Conservation (phyloP, 2,329 filamentous ascomycete genomes). For the Periconia digitata region DNA sequence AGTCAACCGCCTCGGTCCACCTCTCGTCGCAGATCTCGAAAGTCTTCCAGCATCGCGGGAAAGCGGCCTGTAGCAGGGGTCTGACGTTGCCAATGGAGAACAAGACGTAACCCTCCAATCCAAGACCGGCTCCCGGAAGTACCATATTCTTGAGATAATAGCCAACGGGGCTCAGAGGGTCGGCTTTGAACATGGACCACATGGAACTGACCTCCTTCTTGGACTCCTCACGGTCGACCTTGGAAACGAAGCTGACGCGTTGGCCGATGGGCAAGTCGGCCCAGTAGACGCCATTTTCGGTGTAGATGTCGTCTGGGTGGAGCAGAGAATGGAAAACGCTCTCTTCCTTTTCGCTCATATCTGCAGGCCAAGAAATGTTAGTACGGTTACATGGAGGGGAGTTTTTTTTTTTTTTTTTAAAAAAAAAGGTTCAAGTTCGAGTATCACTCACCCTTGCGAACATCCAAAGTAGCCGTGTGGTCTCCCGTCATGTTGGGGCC, state of each 20-base stretch:
- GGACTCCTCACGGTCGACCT: conserved; percentile 71
- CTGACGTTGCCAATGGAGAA: conserved; percentile 95
- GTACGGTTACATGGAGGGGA: not conserved
- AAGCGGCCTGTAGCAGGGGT: conserved; percentile 75
- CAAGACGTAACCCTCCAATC: conserved; percentile 90
- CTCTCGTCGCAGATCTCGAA: conserved; percentile 69
- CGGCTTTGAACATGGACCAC: conserved; percentile 79
- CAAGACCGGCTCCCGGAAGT: conserved; percentile 86
- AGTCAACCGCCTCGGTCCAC: conserved; percentile 83
- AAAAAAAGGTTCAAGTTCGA: not conserved
- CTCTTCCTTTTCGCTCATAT: conserved; percentile 61
- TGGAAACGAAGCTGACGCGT: conserved; percentile 73
- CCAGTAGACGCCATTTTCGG: conserved; percentile 84
- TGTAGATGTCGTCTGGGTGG: conserved; percentile 86
- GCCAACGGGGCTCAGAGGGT: conserved; percentile 78
- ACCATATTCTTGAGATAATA: conserved; percentile 92
- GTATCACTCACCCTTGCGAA: conserved; percentile 1
- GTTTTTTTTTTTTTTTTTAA: too few species aligned
- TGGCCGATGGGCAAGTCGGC: conserved; percentile 75
- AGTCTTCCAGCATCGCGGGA: conserved; percentile 74
- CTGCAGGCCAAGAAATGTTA: conserved; percentile 4
- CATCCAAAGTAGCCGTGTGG: conserved; percentile 47
- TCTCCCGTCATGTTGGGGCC: conserved; percentile 50
- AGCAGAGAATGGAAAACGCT: conserved; percentile 76
- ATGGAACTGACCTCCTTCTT: conserved; percentile 67